A percentile compares a stretch with the other conserved stretches of the same genome.
Conservation (phyloP, 2,329 filamentous ascomycete species). For the Aureobasidium musti region DNA sequence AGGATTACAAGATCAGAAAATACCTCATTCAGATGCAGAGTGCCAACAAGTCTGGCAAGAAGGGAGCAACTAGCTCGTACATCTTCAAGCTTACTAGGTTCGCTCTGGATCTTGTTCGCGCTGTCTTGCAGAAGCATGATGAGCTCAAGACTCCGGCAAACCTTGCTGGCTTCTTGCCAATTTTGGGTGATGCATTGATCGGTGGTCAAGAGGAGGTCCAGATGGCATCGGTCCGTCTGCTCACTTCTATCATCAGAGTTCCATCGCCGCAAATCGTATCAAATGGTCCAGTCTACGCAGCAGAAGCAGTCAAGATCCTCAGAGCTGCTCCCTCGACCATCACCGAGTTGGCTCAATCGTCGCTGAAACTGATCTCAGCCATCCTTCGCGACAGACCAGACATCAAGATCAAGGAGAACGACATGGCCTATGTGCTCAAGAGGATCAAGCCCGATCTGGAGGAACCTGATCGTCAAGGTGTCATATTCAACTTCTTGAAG, state of each 20-base stretch:
- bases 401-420: constrained; percentile 74
- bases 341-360: constrained; percentile 81
- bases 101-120: constrained; percentile 80
- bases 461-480: constrained; percentile 85
- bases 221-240: constrained; percentile 79
- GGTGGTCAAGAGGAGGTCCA: constrained; percentile 90
- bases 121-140: constrained; percentile 83
- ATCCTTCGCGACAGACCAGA: constrained; percentile 79
- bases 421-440: constrained; percentile 78
- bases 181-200: constrained; percentile 83
- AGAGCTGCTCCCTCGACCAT: constrained; percentile 75
- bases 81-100: constrained; percentile 87
- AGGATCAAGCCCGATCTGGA: constrained; percentile 86
- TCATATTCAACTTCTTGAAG: constrained; percentile 92
- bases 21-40: constrained; percentile 79
- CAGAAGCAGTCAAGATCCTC: constrained; percentile 80
- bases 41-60: constrained; percentile 70
- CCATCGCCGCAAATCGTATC: constrained; percentile 70
- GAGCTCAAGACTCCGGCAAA: constrained; percentile 77
- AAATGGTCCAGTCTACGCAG: constrained; percentile 74
- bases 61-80: constrained; percentile 73
- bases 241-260: constrained; percentile 82
- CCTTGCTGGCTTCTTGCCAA: constrained; percentile 79
- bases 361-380: constrained; percentile 82
- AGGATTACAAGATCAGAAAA: constrained; percentile 65